phyloP scores from a whole-genome alignment of 257 asterid genomes.

The Solanum pennellii region DNA sequence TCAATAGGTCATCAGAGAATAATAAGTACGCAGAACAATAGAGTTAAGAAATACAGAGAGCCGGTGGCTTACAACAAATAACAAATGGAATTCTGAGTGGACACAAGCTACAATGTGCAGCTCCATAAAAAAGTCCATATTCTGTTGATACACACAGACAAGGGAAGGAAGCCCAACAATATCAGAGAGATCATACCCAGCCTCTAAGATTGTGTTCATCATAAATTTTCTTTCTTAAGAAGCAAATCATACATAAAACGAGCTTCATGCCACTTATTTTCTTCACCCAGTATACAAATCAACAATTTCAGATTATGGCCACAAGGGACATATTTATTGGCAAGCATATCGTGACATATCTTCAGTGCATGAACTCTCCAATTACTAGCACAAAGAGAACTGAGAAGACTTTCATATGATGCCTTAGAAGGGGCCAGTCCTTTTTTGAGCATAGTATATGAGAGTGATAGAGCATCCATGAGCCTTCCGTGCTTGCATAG shows the following conservation, averaged over 20 bases:
- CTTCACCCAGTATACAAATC: slow-evolving; percentile 17
- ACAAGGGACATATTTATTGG: slow-evolving; percentile 33
- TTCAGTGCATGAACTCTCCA: slow-evolving; percentile 30
- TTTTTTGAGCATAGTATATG: slow-evolving; percentile 38
- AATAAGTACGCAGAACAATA: neutral
- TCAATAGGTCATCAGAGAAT: neutral
- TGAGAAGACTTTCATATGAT: slow-evolving; percentile 37
- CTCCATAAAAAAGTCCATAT: neutral
- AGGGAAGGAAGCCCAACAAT: neutral
- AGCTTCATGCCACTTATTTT: slow-evolving; percentile 22
- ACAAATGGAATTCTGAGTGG: neutral
- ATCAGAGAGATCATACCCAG: neutral
- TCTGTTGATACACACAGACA: neutral
- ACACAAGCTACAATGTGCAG: neutral
- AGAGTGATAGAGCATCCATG: slow-evolving; percentile 34
- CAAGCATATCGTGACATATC: slow-evolving; percentile 45
- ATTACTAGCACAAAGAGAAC: slow-evolving; percentile 22
- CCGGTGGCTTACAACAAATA: neutral
- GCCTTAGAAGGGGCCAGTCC: slow-evolving; percentile 41
- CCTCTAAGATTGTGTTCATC: neutral
- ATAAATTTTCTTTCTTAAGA: slow-evolving; percentile 3
- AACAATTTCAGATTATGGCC: slow-evolving; percentile 20
- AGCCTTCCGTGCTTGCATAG: slow-evolving; percentile 38
- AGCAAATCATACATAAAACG: slow-evolving; percentile 2
- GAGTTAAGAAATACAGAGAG: neutral